Evolutionary conservation across 2,329 filamentous ascomycete genomes (phyloP), one percentile per base, ranked within the genome.

Genomic region (Aspergillus melleus): DNA sequence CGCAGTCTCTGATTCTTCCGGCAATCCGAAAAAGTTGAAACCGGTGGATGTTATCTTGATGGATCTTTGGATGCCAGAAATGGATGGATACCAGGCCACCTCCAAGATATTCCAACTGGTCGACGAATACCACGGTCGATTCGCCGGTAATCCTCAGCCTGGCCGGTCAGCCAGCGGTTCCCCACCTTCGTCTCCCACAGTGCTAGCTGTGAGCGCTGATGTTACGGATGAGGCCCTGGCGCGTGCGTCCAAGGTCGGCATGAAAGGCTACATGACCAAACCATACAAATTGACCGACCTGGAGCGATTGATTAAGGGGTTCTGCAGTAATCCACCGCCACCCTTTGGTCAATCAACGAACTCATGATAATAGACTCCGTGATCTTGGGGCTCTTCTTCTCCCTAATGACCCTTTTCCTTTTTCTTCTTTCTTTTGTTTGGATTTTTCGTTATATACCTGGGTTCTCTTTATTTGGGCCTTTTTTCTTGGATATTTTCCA

Each of bases 11-110:
- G 64, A 63, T 1, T 11, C 66, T 62, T 52, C 69, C 62, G 19
- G 64, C 63, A 29, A 69, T 64, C 29, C 65, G 61, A 64, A 68
- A 49, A 72, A 75, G 47, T 61, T 70, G 11, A 78, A 76, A 58
- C 72, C 74, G 2, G 84, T 90, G 58, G 84, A 90, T 66, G 81
- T 89, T 2, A 81, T 91, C 24, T 76, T 90, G 49, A 91, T 91
- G 88, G 88, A 91, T 72, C 81, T 91, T 10, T 91, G 88, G 88
- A 91, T 91, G 87, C 88, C 88, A 0, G 80, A 86, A 64, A 87
- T 90, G 80, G 88, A 90, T 68, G 88, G 88, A 1, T 90, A 89
- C 64, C 84, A 90, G 69, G 88, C 88, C 2, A 85, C 88, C 0
- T 81, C 84, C 66, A 77, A 80, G 51, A 91, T 91, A 49, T 74